phyloP scores from a whole-genome alignment of 176 grass and related monocot genomes.

The Aegilops umbellulata region DNA sequence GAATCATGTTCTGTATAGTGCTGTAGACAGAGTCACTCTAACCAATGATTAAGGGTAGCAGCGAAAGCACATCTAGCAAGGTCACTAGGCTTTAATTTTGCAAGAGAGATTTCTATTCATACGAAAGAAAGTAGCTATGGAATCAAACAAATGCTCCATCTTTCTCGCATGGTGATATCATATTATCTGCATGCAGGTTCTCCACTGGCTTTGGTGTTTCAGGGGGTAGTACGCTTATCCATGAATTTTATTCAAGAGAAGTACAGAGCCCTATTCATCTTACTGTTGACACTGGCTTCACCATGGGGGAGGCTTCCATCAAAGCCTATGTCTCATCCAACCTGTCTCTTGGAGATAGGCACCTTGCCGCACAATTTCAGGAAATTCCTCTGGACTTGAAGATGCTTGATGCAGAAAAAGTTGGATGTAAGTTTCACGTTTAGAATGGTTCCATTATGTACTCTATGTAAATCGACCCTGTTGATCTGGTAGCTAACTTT shows the following conservation, averaged over 20 bases:
- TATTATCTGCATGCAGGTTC: conserved; percentile 59
- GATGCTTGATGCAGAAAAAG: conserved; percentile 79
- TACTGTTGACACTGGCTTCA: conserved; percentile 88
- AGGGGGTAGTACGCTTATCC: conserved; percentile 83
- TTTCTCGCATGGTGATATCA: background rate
- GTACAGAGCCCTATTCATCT: conserved; percentile 78
- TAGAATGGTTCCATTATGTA: background rate
- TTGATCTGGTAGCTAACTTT: background rate
- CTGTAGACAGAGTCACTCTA: background rate
- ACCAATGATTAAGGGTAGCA: background rate
- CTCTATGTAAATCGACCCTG: background rate
- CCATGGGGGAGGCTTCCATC: conserved; percentile 74
- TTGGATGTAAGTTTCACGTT: conserved; percentile 72
- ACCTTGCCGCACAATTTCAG: conserved; percentile 84
- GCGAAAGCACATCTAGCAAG: background rate
- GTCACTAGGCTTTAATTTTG: background rate
- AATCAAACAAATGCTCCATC: background rate
- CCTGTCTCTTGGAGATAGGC: conserved; percentile 78
- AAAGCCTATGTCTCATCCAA: conserved; percentile 79
- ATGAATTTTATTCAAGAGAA: conserved; percentile 90
- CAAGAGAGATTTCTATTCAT: background rate
- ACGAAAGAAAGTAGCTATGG: background rate
- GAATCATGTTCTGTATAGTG: background rate
- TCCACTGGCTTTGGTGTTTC: conserved; percentile 94
- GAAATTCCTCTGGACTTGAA: conserved; percentile 88